phyloP scores from a whole-genome alignment of 202 grass and related monocot genomes.

The Brachypodium distachyon region DNA sequence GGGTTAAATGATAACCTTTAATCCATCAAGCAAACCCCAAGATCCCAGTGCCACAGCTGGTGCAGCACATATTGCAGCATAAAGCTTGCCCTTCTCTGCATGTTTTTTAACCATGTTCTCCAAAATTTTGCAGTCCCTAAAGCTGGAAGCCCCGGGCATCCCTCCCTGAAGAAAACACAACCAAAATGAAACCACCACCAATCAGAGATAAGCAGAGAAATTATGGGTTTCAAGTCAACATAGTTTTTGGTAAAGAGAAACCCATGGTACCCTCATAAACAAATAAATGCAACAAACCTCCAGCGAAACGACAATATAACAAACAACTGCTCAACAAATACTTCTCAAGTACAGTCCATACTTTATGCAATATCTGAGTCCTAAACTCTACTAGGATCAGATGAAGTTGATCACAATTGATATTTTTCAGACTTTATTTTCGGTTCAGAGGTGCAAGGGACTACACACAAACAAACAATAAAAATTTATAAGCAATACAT shows the following conservation, averaged over 20 bases:
- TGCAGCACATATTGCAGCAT: slow-evolving; percentile 71
- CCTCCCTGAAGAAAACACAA: slow-evolving; percentile 36
- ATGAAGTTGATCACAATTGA: background rate
- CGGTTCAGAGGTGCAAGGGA: background rate
- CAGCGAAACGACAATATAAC: background rate
- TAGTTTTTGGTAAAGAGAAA: background rate
- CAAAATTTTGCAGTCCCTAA: slow-evolving; percentile 60
- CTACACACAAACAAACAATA: background rate
- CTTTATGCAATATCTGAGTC: background rate
- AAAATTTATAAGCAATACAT: background rate
- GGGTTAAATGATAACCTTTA: slow-evolving; percentile 36
- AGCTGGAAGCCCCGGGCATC: slow-evolving; percentile 45
- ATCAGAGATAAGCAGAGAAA: background rate
- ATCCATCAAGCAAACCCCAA: slow-evolving; percentile 78
- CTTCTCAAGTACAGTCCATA: background rate
- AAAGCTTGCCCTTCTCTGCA: slow-evolving; percentile 59
- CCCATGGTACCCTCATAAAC: background rate
- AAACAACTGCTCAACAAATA: background rate
- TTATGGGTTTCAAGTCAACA: background rate
- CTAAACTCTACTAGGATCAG: too few relatives aligned
- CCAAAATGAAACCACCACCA: background rate
- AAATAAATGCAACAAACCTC: background rate
- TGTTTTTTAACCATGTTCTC: slow-evolving; percentile 71
- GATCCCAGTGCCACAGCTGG: slow-evolving; percentile 66
- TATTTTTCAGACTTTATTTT: background rate